Base-by-base conservation (phyloP, 331 rosid genomes). In the Pyrus hybrid region DNA sequence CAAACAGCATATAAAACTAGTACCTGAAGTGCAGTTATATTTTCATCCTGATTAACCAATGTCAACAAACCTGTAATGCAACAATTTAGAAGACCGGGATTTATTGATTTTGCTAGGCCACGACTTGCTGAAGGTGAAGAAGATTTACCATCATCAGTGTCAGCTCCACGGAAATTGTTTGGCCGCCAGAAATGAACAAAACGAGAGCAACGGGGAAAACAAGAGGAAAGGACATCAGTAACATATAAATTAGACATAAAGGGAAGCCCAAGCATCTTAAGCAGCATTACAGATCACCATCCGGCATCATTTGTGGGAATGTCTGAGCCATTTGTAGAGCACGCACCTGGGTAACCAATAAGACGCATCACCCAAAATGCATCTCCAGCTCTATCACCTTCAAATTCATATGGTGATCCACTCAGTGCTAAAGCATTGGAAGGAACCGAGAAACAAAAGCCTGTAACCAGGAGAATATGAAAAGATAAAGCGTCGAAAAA, bases 321-420 rank as follows among this genome's bases (percentile, higher is more conserved):
- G 68, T 65, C 72, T 0, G 68, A 78, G 32, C 80, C 81, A 77
- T 91, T 84, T 79, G 37, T 53, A 58, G 82, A 20, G 77, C 90
- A 45, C 70, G 68, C 73, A 53, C 80, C 92, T 2, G 91, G 99
- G 79, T 94, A 92, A 80, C 97, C 99, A 20, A 90, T 81, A 43
- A 92, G 82, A 45, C 99, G 87, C 90, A 85, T 86, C 13, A 85
- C 93, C 97, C 97, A 94, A 79, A 94, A 94, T 51, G 99, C 87
- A 83, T 94, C 81, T 65, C 97, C 97, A 35, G 97, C 99, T 84
- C 93, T 90, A 9, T 85, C 82, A 45, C 96, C 99, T 83, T 94
- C 99, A 76, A 94, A 92, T 82, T 92, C 99, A 74, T 88, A 80
- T 8, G 96, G 89, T 10, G 97, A 85, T 75, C 96, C 97, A 14